phyloP scores from a whole-genome alignment of 805 yeast genomes.

The Zygotorulaspora danielsina region DNA sequence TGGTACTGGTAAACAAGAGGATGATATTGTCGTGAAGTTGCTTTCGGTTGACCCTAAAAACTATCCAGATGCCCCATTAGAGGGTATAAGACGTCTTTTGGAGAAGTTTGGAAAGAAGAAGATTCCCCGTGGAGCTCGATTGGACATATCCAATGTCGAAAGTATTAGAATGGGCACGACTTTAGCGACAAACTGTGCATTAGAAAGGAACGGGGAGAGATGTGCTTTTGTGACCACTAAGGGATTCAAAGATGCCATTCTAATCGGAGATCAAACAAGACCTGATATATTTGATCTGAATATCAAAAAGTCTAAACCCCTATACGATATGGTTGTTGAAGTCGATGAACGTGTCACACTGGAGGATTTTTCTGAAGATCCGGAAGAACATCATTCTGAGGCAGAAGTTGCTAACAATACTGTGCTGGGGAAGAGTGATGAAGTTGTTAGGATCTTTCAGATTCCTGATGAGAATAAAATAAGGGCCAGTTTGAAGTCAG shows the following conservation, averaged over 20 bases:
- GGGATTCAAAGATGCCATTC: constrained; percentile 78
- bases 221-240: constrained; percentile 83
- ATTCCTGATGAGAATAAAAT: constrained; percentile 46
- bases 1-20: constrained; percentile 44
- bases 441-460: constrained; percentile 53
- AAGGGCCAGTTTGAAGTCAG: constrained; percentile 37
- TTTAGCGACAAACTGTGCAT: constrained; percentile 88
- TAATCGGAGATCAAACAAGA: constrained; percentile 86
- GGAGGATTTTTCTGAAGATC: constrained; percentile 78
- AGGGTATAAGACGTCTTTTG: constrained; percentile 77
- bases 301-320: constrained; percentile 62
- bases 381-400: constrained; percentile 31
- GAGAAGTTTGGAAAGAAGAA: constrained; percentile 51
- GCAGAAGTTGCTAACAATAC: constrained; percentile 26
- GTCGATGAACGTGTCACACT: constrained; percentile 87
- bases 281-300: constrained; percentile 84
- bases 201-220: constrained; percentile 86
- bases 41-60: constrained; percentile 84
- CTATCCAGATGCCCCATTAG: constrained; percentile 85
- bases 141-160: constrained; percentile 60
- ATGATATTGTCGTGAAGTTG: constrained; percentile 67
- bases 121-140: constrained; percentile 55
- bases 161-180: constrained; percentile 88
- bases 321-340: constrained; percentile 75
- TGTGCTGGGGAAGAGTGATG: constrained; percentile 61